Conservation (phyloP, 495 filamentous ascomycete genomes). For the Aspergillus cristatus region DNA sequence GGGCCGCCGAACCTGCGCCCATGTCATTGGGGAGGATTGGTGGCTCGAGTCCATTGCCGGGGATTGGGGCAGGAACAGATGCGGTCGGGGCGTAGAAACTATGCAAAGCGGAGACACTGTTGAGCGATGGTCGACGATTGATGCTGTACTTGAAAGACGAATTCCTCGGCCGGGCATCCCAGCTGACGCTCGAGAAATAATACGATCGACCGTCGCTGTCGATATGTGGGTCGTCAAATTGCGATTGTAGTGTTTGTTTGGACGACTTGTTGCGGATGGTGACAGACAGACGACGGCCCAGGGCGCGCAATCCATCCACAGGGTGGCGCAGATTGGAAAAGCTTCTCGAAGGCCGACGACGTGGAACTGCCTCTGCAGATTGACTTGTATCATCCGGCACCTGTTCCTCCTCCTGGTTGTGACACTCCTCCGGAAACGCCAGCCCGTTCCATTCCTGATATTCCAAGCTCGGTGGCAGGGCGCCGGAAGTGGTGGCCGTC, state of each 20-base stretch:
- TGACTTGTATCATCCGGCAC: constrained; percentile 30
- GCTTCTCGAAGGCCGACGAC: constrained; percentile 33
- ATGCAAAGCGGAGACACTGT: constrained; percentile 32
- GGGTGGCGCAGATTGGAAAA: constrained; percentile 39
- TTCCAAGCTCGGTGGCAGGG: constrained; percentile 12
- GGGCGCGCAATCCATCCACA: constrained; percentile 35
- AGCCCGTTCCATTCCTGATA: constrained; percentile 22
- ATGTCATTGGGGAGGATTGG: constrained; percentile 30
- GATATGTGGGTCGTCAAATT: constrained; percentile 7
- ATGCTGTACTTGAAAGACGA: constrained; percentile 23
- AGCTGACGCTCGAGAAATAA: constrained; percentile 12
- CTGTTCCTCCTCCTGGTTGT: constrained; percentile 14
- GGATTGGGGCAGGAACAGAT: constrained; percentile 23
- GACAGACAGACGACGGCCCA: constrained; percentile 38
- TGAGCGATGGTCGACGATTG: constrained; percentile 31
- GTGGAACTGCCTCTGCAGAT: constrained; percentile 25
- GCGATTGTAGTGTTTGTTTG: constrained; percentile 18
- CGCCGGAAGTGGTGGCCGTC: constrained; percentile 18
- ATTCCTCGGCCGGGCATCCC: constrained; percentile 12
- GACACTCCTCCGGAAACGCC: constrained; percentile 17
- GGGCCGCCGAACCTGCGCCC: constrained; percentile 59
- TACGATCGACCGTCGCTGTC: constrained; percentile 11
- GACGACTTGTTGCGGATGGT: constrained; percentile 35
- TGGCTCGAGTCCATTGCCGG: constrained; percentile 30
- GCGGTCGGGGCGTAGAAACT: constrained; percentile 29